Evolutionary conservation across 2,329 filamentous ascomycete species (phyloP).

Genomic region (Byssoonygena ceratinophila): DNA sequence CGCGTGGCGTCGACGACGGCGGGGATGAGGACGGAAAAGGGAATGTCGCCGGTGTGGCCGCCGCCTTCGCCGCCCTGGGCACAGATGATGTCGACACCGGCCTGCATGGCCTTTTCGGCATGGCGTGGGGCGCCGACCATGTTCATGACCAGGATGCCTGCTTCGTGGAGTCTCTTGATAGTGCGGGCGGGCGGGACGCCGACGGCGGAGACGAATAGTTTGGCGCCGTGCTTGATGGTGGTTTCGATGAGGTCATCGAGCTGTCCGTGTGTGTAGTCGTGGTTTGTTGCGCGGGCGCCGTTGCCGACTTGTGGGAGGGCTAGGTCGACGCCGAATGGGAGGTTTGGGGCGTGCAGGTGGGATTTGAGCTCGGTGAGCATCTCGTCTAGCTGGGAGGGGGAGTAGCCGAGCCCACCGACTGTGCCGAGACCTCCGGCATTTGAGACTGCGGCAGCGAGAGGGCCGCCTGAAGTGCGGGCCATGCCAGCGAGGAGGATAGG

Average conservation of each 20-base stretch:
- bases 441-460: constrained; percentile 73
- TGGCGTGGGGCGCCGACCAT: constrained; percentile 94
- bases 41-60: constrained; percentile 81
- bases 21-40: constrained; percentile 76
- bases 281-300: constrained; percentile 75
- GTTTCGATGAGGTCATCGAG: constrained; percentile 81
- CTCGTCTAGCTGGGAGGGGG: constrained; percentile 60
- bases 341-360: constrained; percentile 51
- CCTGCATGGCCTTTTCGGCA: constrained; percentile 74
- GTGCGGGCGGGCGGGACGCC: constrained; percentile 68
- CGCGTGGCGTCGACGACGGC: constrained; percentile 74
- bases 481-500: constrained; percentile 89
- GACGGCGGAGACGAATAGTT: constrained; percentile 76
- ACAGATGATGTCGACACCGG: constrained; percentile 82
- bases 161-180: constrained; percentile 65
- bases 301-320: constrained; percentile 83
- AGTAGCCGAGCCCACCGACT: constrained; percentile 55
- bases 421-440: constrained; percentile 72
- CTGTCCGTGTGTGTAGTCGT: constrained; percentile 87
- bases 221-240: constrained; percentile 71
- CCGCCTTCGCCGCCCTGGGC: constrained; percentile 89
- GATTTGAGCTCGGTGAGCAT: constrained; percentile 82
- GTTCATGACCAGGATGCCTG: constrained; percentile 83
- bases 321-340: constrained; percentile 86
- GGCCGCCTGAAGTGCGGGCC: constrained; percentile 71